Conservation (phyloP, 1,284 basidiomycete species). For the Rhodotorula sp. region DNA sequence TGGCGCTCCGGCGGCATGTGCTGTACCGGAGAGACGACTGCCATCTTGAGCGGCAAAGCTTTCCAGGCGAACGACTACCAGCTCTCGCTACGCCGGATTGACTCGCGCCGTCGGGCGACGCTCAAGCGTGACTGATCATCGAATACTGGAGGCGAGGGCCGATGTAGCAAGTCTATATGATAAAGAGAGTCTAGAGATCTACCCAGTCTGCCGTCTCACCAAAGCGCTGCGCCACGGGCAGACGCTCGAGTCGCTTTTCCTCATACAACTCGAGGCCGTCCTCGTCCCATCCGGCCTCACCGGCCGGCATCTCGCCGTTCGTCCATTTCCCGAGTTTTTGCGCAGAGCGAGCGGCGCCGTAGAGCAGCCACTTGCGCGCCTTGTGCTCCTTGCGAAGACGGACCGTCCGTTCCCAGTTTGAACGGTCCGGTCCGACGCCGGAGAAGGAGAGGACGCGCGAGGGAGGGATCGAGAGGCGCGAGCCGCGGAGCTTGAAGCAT, state of each 20-base stretch:
- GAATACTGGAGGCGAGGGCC: too few species aligned
- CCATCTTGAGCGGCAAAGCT: too few species aligned
- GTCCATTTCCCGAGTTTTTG: conserved; percentile 19
- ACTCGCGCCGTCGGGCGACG: too few species aligned
- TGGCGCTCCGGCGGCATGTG: too few species aligned
- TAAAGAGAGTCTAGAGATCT: conserved; percentile 4
- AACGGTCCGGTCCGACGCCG: conserved; percentile 25
- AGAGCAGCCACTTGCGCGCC: conserved; percentile 29
- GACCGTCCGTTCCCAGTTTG: conserved; percentile 30
- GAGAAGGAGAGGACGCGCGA: conserved; percentile 34
- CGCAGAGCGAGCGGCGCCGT: conserved; percentile 26
- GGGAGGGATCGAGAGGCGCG: conserved; percentile 38
- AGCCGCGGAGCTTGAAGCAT: conserved; percentile 39
- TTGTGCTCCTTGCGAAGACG: conserved; percentile 14
- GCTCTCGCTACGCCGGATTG: too few species aligned
- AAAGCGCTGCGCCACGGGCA: conserved; percentile 16
- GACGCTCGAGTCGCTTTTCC: conserved; percentile 15
- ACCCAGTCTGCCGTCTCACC: conserved; percentile 22
- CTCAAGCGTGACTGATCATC: too few species aligned
- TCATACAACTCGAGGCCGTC: conserved; percentile 30
- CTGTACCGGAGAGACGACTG: too few species aligned
- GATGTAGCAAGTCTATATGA: too few species aligned
- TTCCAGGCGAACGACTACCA: too few species aligned
- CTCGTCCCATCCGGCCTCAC: conserved; percentile 27
- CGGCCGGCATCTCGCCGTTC: conserved; percentile 6